Conservation (phyloP, 768 basidiomycete genomes). For the Paxillus involutus region DNA sequence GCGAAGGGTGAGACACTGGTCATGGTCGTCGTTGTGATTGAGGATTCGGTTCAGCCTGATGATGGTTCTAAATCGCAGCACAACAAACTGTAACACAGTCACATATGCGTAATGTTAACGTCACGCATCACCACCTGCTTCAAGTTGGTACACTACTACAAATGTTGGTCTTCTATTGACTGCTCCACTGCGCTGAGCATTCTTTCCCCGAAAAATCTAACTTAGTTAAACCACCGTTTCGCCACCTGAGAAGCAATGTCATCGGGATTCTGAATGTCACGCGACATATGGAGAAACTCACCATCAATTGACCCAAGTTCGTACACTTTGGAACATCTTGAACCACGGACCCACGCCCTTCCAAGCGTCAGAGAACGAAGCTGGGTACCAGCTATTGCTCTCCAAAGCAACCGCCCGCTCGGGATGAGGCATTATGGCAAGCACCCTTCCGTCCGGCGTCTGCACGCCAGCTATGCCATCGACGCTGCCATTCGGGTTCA, state of each 20-base stretch:
- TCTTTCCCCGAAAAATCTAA: too few species aligned
- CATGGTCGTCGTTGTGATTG: constrained; percentile 27
- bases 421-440: constrained; percentile 97
- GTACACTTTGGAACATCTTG: constrained; percentile 88
- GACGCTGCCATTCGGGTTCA: constrained; percentile 85
- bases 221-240: too few species aligned
- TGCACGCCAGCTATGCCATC: constrained; percentile 88
- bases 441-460: constrained; percentile 82
- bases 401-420: constrained; percentile 81
- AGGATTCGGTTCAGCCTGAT: constrained; percentile 8
- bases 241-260: not conserved
- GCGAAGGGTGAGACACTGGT: constrained; percentile 56
- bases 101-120: constrained; percentile 28
- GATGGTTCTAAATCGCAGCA: constrained; percentile 14
- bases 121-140: constrained; percentile 59
- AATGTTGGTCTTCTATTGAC: too few species aligned
- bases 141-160: too few species aligned
- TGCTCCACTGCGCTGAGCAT: too few species aligned
- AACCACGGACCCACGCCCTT: constrained; percentile 91
- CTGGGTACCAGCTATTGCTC: constrained; percentile 92
- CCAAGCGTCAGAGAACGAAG: constrained; percentile 57
- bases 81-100: constrained; percentile 18
- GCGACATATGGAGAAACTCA: constrained; percentile 9
- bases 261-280: constrained; percentile 27
- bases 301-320: constrained; percentile 52